Conservation (phyloP, 306 rosid genomes). For the Cicer bijugum region DNA sequence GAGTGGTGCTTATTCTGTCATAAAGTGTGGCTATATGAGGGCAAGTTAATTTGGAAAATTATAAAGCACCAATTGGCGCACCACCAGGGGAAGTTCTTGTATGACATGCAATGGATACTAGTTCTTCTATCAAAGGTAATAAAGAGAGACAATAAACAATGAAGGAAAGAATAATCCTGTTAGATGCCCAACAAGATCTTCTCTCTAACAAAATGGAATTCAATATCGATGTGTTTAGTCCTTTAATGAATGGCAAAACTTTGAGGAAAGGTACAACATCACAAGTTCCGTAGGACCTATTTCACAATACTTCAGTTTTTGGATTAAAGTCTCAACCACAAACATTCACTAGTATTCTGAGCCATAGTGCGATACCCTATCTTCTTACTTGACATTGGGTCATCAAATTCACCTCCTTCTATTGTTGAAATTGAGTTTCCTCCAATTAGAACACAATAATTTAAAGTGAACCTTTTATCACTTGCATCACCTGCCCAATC, state of each 20-base stretch:
- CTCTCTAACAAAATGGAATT: too few species aligned
- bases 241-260: too few species aligned
- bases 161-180: not conserved
- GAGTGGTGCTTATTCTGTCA: conserved; percentile 8
- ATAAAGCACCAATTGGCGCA: not conserved
- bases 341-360: too few species aligned
- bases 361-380: too few species aligned
- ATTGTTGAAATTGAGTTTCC: not conserved
- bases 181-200: too few species aligned
- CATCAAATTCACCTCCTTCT: too few species aligned
- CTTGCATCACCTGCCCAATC: not conserved
- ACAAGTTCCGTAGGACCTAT: too few species aligned
- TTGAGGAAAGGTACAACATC: too few species aligned
- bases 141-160: not conserved
- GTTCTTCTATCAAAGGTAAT: not conserved
- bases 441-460: not conserved
- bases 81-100: not conserved
- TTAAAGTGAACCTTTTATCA: not conserved
- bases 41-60: conserved; percentile 8
- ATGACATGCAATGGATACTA: not conserved
- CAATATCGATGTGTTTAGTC: too few species aligned
- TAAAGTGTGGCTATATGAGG: not conserved
- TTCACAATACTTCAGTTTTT: too few species aligned
- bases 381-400: too few species aligned
- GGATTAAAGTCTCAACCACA: too few species aligned